Evolutionary conservation across 225 moss, liverwort and hornwort species (phyloP), one percentile per base, ranked within the genome.

Genomic region (Physcomitrellopsis africana): DNA sequence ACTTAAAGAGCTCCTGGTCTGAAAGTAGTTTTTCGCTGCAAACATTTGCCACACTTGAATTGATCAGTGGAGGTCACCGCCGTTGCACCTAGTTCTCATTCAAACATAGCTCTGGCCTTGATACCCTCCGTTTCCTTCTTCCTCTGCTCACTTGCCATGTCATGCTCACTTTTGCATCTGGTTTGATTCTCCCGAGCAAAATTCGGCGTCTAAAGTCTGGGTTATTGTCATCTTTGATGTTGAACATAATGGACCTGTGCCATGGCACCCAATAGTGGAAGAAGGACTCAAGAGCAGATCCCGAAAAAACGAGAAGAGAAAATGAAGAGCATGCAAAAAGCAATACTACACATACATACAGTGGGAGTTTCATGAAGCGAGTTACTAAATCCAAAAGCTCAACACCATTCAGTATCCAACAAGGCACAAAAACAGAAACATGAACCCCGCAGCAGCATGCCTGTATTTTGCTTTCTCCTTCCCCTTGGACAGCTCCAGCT

Each of bases 1-100:
- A 80, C 94, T 96, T n/a, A 89, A 65, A 55, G 92, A 96, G 76
- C 96, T 96, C 48, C 96, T 72, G 26, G 91, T 96, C 69, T 92
- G 96, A 92, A 96, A 23, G 91, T 96, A 45, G 88, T 86, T 69
- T 92, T 78, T 6, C 92, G 74, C 37, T 92, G 87, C 75, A 86
- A 86, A 42, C 96, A 96, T 78, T 92, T 96, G 9, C 64, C 79
- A 73, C 94, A 94, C 70, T 91, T 96, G 79, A 96, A 96, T 45
- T 92, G 92, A 73, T 94, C 92, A 8, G 91, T 96, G 0, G 96
- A 94, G 1, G 90, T 92, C 3, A 75, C 65, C 8, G 77, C 47
- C 48, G 88, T 85, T 27, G 82, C 14, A 10, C 86, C 89, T 29
- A 92, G 72, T 70, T 94, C 94, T 19, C 96, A 96, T 32, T 96